Conservation (phyloP, 1,139 yeast genomes). For the Candida sanyaensis region DNA sequence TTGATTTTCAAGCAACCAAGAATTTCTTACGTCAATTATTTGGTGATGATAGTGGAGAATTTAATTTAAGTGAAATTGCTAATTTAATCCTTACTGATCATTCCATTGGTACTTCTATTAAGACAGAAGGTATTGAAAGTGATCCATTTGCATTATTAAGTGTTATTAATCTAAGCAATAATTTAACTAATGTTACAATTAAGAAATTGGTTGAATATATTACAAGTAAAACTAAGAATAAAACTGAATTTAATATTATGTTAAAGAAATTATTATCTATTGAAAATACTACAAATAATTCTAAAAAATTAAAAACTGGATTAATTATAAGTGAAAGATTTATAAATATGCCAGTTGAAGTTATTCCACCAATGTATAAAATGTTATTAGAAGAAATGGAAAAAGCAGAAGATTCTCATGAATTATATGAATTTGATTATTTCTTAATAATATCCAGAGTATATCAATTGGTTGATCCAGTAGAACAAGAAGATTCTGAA, state of each 20-base stretch:
- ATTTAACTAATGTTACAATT: conserved; percentile 46
- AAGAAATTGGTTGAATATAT: conserved; percentile 57
- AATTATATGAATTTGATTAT: conserved; percentile 67
- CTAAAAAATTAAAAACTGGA: conserved; percentile 55
- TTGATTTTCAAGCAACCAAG: conserved; percentile 91
- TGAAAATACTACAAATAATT: conserved; percentile 26
- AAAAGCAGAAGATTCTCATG: conserved; percentile 56
- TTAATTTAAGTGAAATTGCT: conserved; percentile 76
- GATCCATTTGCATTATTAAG: conserved; percentile 92
- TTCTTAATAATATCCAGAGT: conserved; percentile 81
- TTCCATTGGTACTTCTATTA: conserved; percentile 82
- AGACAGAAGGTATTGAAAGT: conserved; percentile 90
- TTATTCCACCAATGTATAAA: conserved; percentile 89
- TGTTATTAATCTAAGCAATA: conserved; percentile 60
- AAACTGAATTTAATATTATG: conserved; percentile 63
- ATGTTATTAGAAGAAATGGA: conserved; percentile 77
- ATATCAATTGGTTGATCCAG: conserved; percentile 71
- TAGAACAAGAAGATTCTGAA: conserved; percentile 56
- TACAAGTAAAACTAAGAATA: conserved; percentile 52
- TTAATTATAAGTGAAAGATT: conserved; percentile 81
- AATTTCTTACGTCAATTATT: conserved; percentile 83
- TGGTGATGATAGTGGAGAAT: conserved; percentile 75
- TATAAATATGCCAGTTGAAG: conserved; percentile 96
- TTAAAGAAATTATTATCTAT: conserved; percentile 58
- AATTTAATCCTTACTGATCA: conserved; percentile 74